Base-by-base conservation (phyloP, 129 eudicot species). In the Cynara cardunculus region DNA sequence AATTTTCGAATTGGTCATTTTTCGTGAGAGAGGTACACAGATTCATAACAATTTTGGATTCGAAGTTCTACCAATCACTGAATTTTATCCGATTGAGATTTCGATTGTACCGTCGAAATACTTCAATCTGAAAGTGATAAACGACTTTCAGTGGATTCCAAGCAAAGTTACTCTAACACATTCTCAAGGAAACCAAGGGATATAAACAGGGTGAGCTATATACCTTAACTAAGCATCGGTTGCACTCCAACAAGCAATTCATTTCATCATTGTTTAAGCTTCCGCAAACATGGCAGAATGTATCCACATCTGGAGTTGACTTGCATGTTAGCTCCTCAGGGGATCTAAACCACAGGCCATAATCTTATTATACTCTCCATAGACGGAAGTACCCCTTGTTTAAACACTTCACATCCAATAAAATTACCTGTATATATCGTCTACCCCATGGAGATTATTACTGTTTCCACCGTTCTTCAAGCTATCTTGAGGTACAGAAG, bases 181-280 rank as follows among this genome's bases (percentile, higher is more conserved):
- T 32, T 80, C 16, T 24, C 21, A 25, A 61, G 62, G 10, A 85
- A 14, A 16, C 34, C 30, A 37, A 76, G 19, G 6, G 31, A 73
- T 78, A 37, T 22, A 28, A 81, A 30, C 13, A 9, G 18, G 81
- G 65, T 24, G 11, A 46, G 46, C 27, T 81, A 59, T 78, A 82
- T 76, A 89, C 96, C 85, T 76, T 87, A 59, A 87, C 82, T 37
- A 84, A 85, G 83, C 89, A 89, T 69, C 64, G 71, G 34, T 49
- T 84, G 87, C 93, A 89, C 87, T 89, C 88, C 80, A 89, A 49
- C 72, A 91, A 86, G 76, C 85, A 83, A 78, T 89, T 83, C 28
- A 62, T 24, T 75, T 86, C 86, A 80, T 89, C 86, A 30, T 84
- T 77, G 82, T 80, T 70, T 18, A 83, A 75, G 76, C 84, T 82